Evolutionary conservation across 1,139 yeast genomes (phyloP).

Genomic region (Lodderomyces metapsilosis): DNA sequence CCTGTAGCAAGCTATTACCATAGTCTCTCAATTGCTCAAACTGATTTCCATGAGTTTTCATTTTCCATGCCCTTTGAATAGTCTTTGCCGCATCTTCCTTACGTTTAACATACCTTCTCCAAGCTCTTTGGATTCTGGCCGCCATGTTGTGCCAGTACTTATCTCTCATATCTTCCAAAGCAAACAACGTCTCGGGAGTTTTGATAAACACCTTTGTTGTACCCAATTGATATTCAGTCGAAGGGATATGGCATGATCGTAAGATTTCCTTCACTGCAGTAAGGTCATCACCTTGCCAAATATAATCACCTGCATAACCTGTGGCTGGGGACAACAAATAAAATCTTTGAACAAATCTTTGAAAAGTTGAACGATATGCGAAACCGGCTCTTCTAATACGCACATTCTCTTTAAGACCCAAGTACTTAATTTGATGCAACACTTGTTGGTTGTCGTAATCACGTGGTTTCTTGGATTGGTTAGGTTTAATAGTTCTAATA

Average conservation of each 20-base stretch:
- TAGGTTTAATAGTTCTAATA: constrained; percentile 97
- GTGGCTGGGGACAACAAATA: constrained; percentile 84
- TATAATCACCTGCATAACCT: constrained; percentile 97
- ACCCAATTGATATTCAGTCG: constrained; percentile 86
- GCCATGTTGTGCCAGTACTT: constrained; percentile 99
- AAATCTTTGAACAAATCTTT: constrained; percentile 95
- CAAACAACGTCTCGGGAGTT: constrained; percentile 95
- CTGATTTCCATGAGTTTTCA: constrained; percentile 74
- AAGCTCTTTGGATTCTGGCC: constrained; percentile 93
- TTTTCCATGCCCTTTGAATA: constrained; percentile 85
- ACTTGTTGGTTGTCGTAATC: constrained; percentile 91
- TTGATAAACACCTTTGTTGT: constrained; percentile 93
- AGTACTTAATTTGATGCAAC: constrained; percentile 90
- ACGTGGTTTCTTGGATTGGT: constrained; percentile 85
- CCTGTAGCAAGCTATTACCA: constrained; percentile 68
- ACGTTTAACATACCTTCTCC: constrained; percentile 80
- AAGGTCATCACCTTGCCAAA: constrained; percentile 86
- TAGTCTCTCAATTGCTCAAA: constrained; percentile 81
- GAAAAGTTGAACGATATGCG: constrained; percentile 96
- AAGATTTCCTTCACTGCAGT: constrained; percentile 81
- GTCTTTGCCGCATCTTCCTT: constrained; percentile 85
- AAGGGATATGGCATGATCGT: constrained; percentile 76
- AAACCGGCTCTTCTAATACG: constrained; percentile 98
- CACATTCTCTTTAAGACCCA: constrained; percentile 95
- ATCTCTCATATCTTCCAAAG: constrained; percentile 94